Conservation (phyloP, 148 eudicot genomes). For the Rhododendron griersonianum region DNA sequence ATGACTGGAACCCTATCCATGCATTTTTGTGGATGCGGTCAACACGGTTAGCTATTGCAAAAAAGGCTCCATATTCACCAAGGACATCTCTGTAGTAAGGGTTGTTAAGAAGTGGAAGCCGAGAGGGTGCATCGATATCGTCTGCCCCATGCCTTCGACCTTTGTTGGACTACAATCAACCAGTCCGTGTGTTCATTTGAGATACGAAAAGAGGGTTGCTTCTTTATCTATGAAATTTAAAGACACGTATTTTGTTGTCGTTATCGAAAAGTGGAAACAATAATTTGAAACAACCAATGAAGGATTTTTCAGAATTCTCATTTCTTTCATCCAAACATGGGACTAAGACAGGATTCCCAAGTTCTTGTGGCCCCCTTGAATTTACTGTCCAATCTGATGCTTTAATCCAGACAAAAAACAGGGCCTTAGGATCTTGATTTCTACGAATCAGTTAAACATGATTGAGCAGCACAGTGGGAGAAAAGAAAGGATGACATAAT, state of each 20-base stretch:
- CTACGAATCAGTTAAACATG: not conserved
- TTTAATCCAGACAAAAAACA: not conserved
- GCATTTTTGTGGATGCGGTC: constrained; percentile 89
- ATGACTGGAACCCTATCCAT: constrained; percentile 98
- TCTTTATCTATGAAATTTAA: not conserved
- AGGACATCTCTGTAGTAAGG: constrained; percentile 72
- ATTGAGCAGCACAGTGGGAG: not conserved
- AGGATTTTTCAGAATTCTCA: not conserved
- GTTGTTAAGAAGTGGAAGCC: constrained; percentile 65
- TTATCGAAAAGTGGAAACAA: not conserved
- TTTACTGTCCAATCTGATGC: not conserved
- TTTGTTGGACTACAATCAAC: constrained; percentile 52
- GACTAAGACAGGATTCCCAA: not conserved
- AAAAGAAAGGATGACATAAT: not conserved
- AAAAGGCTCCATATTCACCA: constrained; percentile 82
- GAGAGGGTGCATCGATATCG: constrained; percentile 87
- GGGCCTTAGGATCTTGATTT: not conserved
- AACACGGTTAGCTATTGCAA: constrained; percentile 75
- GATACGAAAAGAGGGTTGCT: not conserved
- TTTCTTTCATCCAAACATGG: not conserved
- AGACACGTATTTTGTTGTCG: not conserved
- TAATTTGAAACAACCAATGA: not conserved
- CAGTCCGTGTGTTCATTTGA: not conserved
- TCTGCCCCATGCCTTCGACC: constrained; percentile 74
- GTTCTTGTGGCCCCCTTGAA: not conserved